phyloP scores from a whole-genome alignment of 2,329 filamentous ascomycete species.

The Fusarium praegraminearum region DNA sequence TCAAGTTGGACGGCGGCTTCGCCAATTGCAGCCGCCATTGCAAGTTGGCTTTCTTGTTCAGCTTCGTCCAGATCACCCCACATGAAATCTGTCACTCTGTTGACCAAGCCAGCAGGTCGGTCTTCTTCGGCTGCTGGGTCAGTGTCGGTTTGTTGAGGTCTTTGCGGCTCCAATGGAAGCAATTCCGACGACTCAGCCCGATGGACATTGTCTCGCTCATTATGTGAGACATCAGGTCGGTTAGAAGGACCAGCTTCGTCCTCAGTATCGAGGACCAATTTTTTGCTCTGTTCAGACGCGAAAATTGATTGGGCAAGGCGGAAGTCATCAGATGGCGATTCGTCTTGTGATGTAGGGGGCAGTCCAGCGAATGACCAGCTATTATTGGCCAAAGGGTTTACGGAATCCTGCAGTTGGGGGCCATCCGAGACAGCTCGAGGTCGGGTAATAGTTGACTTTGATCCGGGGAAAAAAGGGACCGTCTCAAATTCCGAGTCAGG shows the following conservation, averaged over 20 bases:
- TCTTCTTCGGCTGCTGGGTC: slow-evolving; percentile 34
- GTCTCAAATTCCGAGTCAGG: slow-evolving; percentile 19
- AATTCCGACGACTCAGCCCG: slow-evolving; percentile 7
- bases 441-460: slow-evolving; percentile 49
- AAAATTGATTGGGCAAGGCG: background rate
- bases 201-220: slow-evolving; percentile 6
- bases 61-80: slow-evolving; percentile 66
- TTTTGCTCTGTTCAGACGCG: background rate
- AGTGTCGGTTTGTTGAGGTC: slow-evolving; percentile 7
- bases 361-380: slow-evolving; percentile 69
- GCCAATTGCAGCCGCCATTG: slow-evolving; percentile 53
- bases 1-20: slow-evolving; percentile 53
- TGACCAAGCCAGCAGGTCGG: slow-evolving; percentile 45
- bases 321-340: slow-evolving; percentile 1
- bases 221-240: background rate
- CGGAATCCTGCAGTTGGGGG: slow-evolving; percentile 56
- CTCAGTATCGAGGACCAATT: background rate
- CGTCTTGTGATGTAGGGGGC: slow-evolving; percentile 42
- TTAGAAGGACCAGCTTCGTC: slow-evolving; percentile 4
- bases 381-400: slow-evolving; percentile 69
- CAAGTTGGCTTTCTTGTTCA: slow-evolving; percentile 52
- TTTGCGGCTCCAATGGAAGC: slow-evolving; percentile 5
- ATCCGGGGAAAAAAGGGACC: slow-evolving; percentile 16
- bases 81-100: slow-evolving; percentile 68
- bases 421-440: slow-evolving; percentile 70